Evolutionary conservation across 2,329 filamentous ascomycete species (phyloP).

Genomic region (Penicillium freii): DNA sequence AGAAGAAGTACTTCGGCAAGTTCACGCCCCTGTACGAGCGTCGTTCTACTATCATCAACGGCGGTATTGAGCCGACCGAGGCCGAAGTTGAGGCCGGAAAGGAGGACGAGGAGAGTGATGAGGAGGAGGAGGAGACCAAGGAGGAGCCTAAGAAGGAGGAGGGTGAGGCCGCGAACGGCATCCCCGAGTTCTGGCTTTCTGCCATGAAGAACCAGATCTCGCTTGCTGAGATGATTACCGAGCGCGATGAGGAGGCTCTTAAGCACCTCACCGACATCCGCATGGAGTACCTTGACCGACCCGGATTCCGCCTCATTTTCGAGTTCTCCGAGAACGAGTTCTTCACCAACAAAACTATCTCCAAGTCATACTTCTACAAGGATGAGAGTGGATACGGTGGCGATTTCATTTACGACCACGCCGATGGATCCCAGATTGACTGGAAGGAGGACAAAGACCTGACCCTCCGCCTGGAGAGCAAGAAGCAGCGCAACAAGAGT

Average conservation of each 20-base stretch:
- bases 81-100: constrained; percentile 85
- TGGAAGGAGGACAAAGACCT: constrained; percentile 94
- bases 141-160: constrained; percentile 51
- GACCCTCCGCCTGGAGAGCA: constrained; percentile 92
- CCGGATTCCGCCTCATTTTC: constrained; percentile 97
- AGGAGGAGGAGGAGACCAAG: constrained; percentile 58
- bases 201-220: constrained; percentile 99
- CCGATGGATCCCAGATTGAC: constrained; percentile 95
- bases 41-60: constrained; percentile 90
- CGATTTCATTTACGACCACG: constrained; percentile 99
- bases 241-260: constrained; percentile 90
- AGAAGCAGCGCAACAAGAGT: constrained; percentile 99
- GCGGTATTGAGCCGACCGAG: constrained; percentile 77
- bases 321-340: constrained; percentile 93
- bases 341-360: constrained; percentile 95
- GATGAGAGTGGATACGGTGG: constrained; percentile 98
- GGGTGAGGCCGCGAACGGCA: constrained; percentile 63
- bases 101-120: constrained; percentile 68
- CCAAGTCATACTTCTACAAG: constrained; percentile 99
- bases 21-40: constrained; percentile 97
- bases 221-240: constrained; percentile 97
- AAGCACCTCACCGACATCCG: constrained; percentile 89
- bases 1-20: constrained; percentile 99
- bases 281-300: constrained; percentile 99
- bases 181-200: constrained; percentile 98